These are phyloP conservation scores for Cladosporium cucumerinum DNA, from an alignment of 2,329 filamentous ascomycete genomes.

Conservation along the genomic window DNA sequence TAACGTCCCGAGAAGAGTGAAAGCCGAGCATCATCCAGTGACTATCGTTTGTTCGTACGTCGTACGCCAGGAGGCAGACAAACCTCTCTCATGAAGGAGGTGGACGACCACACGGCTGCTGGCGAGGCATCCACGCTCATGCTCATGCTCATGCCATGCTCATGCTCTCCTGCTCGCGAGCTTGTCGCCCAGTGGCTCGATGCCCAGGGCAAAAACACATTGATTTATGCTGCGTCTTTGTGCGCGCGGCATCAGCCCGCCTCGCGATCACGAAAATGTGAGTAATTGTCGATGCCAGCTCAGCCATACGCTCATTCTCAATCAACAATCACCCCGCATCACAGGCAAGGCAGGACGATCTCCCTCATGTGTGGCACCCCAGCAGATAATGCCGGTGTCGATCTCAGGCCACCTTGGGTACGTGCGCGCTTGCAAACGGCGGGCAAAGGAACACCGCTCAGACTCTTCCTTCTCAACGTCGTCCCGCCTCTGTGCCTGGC, in stretches of 20 bases:
- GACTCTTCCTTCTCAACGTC: slow-evolving; percentile 10
- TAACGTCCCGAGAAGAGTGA: slow-evolving; percentile 1
- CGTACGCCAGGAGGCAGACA: neutral
- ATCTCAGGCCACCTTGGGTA: slow-evolving; percentile 8
- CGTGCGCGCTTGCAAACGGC: slow-evolving; percentile 1
- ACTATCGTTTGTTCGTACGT: neutral
- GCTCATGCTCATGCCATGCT: neutral
- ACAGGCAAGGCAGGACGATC: neutral
- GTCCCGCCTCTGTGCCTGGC: slow-evolving; percentile 8
- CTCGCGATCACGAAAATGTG: neutral
- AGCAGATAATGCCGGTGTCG: slow-evolving; percentile 8
- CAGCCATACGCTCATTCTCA: neutral
- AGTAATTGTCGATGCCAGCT: neutral
- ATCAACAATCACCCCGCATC: slow-evolving; percentile 2
- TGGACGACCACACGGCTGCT: neutral
- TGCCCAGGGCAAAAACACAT: neutral
- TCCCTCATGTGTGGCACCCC: neutral
- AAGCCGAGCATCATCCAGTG: neutral
- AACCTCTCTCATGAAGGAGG: neutral
- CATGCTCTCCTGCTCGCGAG: neutral
- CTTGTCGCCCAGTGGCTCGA: neutral
- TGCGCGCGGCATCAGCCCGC: slow-evolving; percentile 1
- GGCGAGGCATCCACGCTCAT: neutral
- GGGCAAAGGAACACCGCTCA: neutral
- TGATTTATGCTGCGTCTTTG: neutral